Evolutionary conservation across 495 filamentous ascomycete species (phyloP).

Genomic region (Lasiosphaeria miniovina): DNA sequence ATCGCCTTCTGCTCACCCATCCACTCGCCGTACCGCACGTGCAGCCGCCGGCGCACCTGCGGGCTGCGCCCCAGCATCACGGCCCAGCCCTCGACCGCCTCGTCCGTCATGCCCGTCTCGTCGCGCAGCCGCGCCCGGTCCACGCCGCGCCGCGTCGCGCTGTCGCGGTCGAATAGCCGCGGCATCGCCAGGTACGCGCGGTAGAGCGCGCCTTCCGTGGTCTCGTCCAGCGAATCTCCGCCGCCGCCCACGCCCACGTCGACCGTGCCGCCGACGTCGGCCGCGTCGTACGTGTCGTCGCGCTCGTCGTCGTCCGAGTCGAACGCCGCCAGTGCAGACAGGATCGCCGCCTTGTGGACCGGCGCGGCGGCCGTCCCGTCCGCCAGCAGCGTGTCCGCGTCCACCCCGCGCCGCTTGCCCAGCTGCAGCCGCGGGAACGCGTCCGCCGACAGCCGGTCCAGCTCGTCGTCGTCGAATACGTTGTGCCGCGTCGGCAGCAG

Average conservation of each 20-base stretch:
- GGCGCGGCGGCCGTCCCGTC: conserved; percentile 46
- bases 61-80: conserved; percentile 76
- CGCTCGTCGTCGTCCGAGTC: conserved; percentile 95
- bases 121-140: conserved; percentile 61
- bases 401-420: conserved; percentile 62
- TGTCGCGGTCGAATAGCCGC: conserved; percentile 65
- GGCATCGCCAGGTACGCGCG: conserved; percentile 60
- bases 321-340: conserved; percentile 85
- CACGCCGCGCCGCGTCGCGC: conserved; percentile 60
- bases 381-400: conserved; percentile 57
- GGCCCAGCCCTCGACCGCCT: conserved; percentile 91
- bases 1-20: conserved; percentile 59
- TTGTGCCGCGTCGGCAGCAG: conserved; percentile 50
- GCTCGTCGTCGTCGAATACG: conserved; percentile 74
- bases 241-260: no score
- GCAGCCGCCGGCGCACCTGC: conserved; percentile 60
- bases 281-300: conserved; percentile 93
- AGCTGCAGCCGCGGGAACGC: conserved; percentile 61
- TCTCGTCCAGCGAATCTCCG: conserved; percentile 37
- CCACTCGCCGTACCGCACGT: conserved; percentile 61
- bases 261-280: conserved; percentile 85
- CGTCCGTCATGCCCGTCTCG: conserved; percentile 86
- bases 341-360: conserved; percentile 76
- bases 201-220: conserved; percentile 60
- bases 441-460: conserved; percentile 66